Evolutionary conservation across 2,329 filamentous ascomycete species (phyloP), one percentile per base, ranked within the genome.

Genomic region (Colletotrichum salicis): DNA sequence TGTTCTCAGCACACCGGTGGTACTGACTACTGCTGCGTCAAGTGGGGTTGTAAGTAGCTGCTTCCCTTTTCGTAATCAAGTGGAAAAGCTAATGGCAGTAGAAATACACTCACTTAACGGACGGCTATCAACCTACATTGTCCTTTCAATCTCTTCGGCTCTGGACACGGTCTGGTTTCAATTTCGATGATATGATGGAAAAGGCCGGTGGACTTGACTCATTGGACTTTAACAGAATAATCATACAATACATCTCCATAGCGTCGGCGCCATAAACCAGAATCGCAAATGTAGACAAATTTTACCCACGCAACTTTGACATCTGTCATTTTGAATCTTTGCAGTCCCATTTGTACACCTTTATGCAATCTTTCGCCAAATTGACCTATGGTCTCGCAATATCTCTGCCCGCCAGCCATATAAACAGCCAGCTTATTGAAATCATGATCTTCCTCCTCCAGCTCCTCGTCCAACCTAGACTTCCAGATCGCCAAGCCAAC

Each of bases 381-480:
- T 4, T 7, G 27, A 11, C 29, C 8, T 62, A 70, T 6, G 68
- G 64, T 5, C 69, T 55, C 1, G 48, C 69, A 13, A 71, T 71
- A 10, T 71, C 69, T 64, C 69, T 27, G 12, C 69, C 69, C 10
- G 37, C 69, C 1, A 71, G 6, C 69, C 69, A 71, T 7, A 71
- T 35, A 22, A 71, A 71, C 1, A 59, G 1, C 69, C 69, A 71
- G 13, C 54, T 69, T 27, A 71, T 71, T 7, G 52, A 31, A 1
- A 71, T 71, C 52, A 69, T 58, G 4, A 71, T 68, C 22, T 37
- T 71, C 33, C 64, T 58, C 33, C 69, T 71, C 69, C 69, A 71
- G 59, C 69, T 71, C 24, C 69, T 63, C 7, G 69, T 71, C 69
- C 69, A 71, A 1, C 58, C 69, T 15, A 71, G 22, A 29, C 65